Conservation (phyloP, 2,329 filamentous ascomycete genomes). For the Trichoderma brevicompactum region DNA sequence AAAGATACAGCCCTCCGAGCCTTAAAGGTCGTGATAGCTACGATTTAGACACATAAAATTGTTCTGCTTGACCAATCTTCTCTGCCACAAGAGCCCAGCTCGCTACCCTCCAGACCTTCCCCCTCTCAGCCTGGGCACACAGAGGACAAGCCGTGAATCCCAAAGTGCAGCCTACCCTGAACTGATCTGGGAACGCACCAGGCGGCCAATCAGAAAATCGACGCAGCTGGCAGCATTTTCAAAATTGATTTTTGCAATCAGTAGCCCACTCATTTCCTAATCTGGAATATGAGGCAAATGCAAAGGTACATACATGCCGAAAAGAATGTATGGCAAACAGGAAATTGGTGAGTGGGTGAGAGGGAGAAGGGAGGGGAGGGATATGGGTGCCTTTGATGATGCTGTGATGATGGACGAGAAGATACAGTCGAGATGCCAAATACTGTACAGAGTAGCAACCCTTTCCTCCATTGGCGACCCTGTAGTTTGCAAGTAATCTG, state of each 20-base stretch:
- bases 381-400: background rate
- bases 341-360: background rate
- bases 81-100: background rate
- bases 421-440: background rate
- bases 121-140: background rate
- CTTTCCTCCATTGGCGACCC: background rate
- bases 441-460: background rate
- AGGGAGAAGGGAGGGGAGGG: background rate
- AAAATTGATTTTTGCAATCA: background rate
- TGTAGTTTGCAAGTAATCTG: too few species aligned
- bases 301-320: background rate
- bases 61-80: too few species aligned
- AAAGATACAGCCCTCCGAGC: too few species aligned
- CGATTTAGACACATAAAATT: too few species aligned
- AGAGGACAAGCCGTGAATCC: background rate
- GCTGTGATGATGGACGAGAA: background rate
- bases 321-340: background rate
- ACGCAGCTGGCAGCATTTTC: slow-evolving; percentile 1
- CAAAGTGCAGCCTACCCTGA: slow-evolving; percentile 38
- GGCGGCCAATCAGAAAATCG: background rate
- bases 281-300: background rate
- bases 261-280: background rate
- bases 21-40: too few species aligned
- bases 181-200: background rate
- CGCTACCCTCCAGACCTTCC: background rate